Percentiles rank a stretch among this genome's conserved stretches.
Conservation (phyloP, 2,329 filamentous ascomycete genomes). For the Tolypocladium amazonense region DNA sequence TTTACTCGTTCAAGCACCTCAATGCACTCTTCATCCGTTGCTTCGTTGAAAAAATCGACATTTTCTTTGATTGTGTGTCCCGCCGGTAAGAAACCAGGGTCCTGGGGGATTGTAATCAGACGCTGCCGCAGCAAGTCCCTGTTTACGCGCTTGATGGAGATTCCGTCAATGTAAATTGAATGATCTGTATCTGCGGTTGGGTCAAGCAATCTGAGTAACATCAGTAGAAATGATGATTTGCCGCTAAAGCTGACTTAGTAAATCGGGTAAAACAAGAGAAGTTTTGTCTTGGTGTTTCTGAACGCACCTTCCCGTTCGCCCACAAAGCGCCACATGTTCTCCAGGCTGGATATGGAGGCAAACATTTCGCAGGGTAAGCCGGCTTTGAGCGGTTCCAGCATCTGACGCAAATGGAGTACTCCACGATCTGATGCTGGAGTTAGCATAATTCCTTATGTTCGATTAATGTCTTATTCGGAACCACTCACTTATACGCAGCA, state of each 20-base stretch:
- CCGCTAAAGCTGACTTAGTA: background rate
- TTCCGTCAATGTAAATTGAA: background rate
- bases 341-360: background rate
- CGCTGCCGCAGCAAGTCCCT: background rate
- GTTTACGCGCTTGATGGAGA: background rate
- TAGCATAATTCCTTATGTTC: background rate
- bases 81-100: background rate
- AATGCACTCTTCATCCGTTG: background rate
- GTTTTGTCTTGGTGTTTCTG: background rate
- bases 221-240: background rate
- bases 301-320: background rate
- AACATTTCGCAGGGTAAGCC: background rate
- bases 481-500: background rate
- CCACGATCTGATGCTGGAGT: background rate
- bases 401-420: background rate
- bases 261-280: background rate
- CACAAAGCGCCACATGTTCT: background rate
- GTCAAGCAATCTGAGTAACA: background rate
- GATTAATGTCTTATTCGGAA: background rate
- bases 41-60: background rate
- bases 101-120: background rate
- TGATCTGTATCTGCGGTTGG: background rate
- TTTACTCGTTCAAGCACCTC: background rate
- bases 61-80: background rate
- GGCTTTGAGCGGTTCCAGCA: background rate